phyloP scores from a whole-genome alignment of 1,139 yeast species.

The Debaryomyces psychrophilus region DNA sequence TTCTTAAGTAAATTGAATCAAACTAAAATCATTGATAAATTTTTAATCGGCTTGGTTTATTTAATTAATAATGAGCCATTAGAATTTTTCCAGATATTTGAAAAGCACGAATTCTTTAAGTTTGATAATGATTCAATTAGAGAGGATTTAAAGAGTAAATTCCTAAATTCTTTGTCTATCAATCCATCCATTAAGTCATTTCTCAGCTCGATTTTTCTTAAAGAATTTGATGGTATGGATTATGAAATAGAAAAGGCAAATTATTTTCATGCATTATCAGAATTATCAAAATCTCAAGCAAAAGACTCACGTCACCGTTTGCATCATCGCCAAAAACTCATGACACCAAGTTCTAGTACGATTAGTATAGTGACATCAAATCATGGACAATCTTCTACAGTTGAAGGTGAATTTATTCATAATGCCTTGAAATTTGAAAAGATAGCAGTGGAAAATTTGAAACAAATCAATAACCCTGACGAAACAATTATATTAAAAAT shows the following conservation, averaged over 20 bases:
- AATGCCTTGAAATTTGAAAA: slow-evolving; percentile 37
- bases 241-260: slow-evolving; percentile 23
- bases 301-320: slow-evolving; percentile 9
- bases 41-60: slow-evolving; percentile 40
- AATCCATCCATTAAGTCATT: slow-evolving; percentile 23
- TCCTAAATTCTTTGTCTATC: slow-evolving; percentile 22
- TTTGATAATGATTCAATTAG: slow-evolving; percentile 17
- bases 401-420: slow-evolving; percentile 24
- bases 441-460: slow-evolving; percentile 32
- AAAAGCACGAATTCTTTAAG: slow-evolving; percentile 21
- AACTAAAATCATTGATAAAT: slow-evolving; percentile 25
- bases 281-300: slow-evolving; percentile 29
- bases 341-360: slow-evolving; percentile 8
- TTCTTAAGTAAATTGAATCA: slow-evolving; percentile 27
- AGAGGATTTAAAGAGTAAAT: slow-evolving; percentile 17
- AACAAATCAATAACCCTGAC: slow-evolving; percentile 6
- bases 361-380: not conserved
- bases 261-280: slow-evolving; percentile 41
- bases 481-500: slow-evolving; percentile 14
- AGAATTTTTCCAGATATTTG: slow-evolving; percentile 28
- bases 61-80: slow-evolving; percentile 33
- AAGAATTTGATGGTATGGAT: slow-evolving; percentile 12
- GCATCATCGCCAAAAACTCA: slow-evolving; percentile 9
- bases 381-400: slow-evolving; percentile 6
- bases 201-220: slow-evolving; percentile 24